A percentile compares a stretch with the other conserved stretches of the same genome.
Conservation (phyloP, 192 early-diverging fungal species). For the Backusella tuberculispora region DNA sequence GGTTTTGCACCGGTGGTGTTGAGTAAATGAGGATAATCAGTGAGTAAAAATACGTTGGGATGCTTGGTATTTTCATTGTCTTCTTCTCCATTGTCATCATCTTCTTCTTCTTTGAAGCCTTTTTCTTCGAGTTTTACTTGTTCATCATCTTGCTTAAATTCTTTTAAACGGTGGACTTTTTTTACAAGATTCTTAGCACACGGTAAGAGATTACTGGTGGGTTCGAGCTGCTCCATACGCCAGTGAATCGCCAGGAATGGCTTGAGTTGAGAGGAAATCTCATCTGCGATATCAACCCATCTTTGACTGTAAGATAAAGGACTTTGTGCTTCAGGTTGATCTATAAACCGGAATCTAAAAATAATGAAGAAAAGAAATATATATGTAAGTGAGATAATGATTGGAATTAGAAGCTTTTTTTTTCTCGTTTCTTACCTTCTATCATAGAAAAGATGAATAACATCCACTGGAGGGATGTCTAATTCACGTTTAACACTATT, state of each 20-base stretch:
- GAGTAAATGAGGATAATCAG: constrained; percentile 47
- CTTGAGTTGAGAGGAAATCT: constrained; percentile 31
- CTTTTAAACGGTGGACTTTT: constrained; percentile 17
- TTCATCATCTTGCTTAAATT: not conserved
- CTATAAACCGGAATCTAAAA: constrained; percentile 34
- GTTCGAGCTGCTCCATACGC: constrained; percentile 43
- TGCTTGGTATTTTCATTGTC: not conserved
- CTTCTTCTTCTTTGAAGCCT: not conserved
- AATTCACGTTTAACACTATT: not conserved
- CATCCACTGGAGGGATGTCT: constrained; percentile 24
- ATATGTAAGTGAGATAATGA: not conserved
- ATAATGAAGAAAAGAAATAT: not conserved
- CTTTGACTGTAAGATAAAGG: constrained; percentile 30
- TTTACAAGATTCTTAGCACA: constrained; percentile 38
- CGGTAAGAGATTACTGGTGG: constrained; percentile 23
- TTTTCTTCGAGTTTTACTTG: not conserved
- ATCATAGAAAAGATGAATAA: constrained; percentile 41
- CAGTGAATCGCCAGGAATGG: constrained; percentile 49
- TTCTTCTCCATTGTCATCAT: not conserved
- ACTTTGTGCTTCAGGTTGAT: constrained; percentile 22
- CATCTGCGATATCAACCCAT: constrained; percentile 33
- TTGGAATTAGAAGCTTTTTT: not conserved
- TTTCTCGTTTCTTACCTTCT: constrained; percentile 27
- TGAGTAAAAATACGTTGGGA: constrained; percentile 40
- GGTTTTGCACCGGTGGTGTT: constrained; percentile 27